phyloP scores from a whole-genome alignment of 805 yeast genomes.

The Suhomyces prunicola region DNA sequence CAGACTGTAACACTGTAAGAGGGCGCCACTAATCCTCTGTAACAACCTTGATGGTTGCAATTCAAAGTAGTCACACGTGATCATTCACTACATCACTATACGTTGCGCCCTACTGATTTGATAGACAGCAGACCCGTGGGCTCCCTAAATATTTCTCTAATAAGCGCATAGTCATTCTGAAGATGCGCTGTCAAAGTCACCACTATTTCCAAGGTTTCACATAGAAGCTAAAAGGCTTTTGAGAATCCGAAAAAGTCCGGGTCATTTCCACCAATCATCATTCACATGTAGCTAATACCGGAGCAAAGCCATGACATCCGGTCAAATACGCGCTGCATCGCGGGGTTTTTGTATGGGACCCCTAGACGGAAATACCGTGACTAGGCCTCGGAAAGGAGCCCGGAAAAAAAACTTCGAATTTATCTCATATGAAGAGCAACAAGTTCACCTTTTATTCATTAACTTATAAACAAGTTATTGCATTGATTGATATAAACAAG shows the following conservation, averaged over 20 bases:
- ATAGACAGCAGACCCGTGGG: not conserved
- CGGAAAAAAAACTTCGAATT: constrained; percentile 3
- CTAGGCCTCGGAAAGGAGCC: not conserved
- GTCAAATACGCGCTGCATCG: not conserved
- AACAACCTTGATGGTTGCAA: not conserved
- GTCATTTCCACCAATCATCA: constrained; percentile 1
- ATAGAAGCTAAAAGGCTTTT: not conserved
- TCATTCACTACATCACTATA: not conserved
- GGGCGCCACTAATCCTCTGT: too few relatives aligned
- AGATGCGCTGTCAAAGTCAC: not conserved
- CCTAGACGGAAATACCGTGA: not conserved
- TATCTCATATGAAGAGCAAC: not conserved
- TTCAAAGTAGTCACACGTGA: not conserved
- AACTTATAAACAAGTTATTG: not conserved
- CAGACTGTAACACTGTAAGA: too few relatives aligned
- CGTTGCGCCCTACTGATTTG: not conserved
- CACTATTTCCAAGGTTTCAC: not conserved
- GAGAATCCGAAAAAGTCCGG: constrained; percentile 1
- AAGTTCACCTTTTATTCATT: not conserved
- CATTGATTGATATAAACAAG: not conserved
- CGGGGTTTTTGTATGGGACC: not conserved
- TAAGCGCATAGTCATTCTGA: not conserved
- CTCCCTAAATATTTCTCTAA: not conserved
- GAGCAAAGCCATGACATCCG: not conserved
- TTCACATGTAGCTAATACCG: not conserved